Base-by-base conservation (phyloP, 2,329 filamentous ascomycete species). In the Bipolaris gigantea region DNA sequence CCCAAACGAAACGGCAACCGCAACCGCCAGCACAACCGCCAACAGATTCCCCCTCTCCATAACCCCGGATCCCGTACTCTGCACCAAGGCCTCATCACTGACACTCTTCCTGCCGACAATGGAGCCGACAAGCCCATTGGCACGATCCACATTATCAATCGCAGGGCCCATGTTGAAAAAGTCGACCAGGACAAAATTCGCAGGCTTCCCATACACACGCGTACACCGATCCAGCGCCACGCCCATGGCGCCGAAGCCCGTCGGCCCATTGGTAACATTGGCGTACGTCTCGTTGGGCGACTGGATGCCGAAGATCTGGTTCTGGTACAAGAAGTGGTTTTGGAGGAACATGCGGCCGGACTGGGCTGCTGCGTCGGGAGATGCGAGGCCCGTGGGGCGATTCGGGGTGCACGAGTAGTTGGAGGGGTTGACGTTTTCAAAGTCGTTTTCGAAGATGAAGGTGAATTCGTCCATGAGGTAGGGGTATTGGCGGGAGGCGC, bases 171-270 rank as follows among this genome's bases (percentile, higher is more conserved):
- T 80, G 70, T 90, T 87, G 73, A 87, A 92, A 73, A 91, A 93
- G 73, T 95, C 90, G 1, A 93, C 89, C 9, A 94, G 80, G 18
- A 90, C 81, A 64, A 90, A 92, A 3, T 81, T 85, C n/a, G 90
- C 89, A 45, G 80, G 77, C 25, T 76, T 73, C n/a, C 81, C 53
- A 78, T 87, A 93, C 85, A 92, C 53, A 71, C 72, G 39, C 76
- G 70, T 32, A 83, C 83, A 75, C 2, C 58, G 51, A 2, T 32
- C 39, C 1, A 73, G 34, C 1, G 57, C 41, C 0, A 38, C 47
- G 6, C 80, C 80, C 32, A 84, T 67, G 40, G 78, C 79, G 7
- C 89, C 89, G 2, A 72, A 77, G 3, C 82, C 85, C 10, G 75
- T 79, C 8, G 85, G 77, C 33, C 81, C 85, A 72, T 93, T 93